A percentile compares a stretch with the other conserved stretches of the same genome.
Evolutionary conservation across 2,329 filamentous ascomycete species (phyloP).

Genomic region (Aspergillus bombycis): DNA sequence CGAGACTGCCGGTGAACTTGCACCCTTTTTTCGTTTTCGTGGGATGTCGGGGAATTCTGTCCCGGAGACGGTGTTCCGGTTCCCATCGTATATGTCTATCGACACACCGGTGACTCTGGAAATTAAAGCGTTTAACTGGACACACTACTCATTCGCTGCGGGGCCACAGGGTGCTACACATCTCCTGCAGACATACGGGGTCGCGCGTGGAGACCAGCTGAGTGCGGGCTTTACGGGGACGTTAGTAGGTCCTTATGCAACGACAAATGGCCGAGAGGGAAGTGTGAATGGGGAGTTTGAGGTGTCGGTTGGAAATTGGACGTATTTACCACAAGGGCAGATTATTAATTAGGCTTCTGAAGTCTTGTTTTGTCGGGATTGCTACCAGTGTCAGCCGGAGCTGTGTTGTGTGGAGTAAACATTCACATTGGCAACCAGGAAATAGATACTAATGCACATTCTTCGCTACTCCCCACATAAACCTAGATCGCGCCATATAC

Average conservation of each 20-base stretch:
- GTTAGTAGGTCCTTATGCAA: neutral
- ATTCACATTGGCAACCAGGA: neutral
- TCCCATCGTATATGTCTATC: neutral
- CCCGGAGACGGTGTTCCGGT: neutral
- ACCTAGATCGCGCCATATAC: neutral
- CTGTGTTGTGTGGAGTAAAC: too few relatives aligned
- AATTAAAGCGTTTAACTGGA: neutral
- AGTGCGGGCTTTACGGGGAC: neutral
- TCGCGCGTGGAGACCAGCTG: neutral
- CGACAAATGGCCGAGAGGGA: neutral
- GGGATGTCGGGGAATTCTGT: neutral
- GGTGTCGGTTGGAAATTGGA: neutral
- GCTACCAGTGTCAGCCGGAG: too few relatives aligned
- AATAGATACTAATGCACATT: neutral
- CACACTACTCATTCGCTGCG: neutral
- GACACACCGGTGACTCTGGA: neutral
- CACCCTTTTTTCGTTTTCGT: neutral
- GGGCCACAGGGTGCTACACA: neutral
- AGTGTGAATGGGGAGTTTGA: neutral
- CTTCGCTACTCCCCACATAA: neutral
- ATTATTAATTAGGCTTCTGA: neutral
- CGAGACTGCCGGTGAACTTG: neutral
- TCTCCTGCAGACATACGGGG: neutral
- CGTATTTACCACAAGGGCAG: neutral
- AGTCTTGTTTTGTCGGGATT: too few relatives aligned